Base-by-base conservation (phyloP, 768 basidiomycete species). In the Suillus variegatus region DNA sequence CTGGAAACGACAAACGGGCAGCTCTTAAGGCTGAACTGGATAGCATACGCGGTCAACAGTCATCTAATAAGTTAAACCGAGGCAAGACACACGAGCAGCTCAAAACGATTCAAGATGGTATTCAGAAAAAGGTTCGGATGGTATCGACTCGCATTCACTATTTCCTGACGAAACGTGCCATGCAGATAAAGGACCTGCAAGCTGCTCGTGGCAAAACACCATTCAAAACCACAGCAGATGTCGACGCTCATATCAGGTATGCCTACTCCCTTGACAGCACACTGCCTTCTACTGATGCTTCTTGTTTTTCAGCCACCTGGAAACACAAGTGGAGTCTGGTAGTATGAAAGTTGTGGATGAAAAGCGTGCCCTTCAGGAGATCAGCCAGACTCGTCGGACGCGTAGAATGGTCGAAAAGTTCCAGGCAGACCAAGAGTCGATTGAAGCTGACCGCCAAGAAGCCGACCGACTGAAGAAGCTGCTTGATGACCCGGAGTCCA, bases 351-450 rank as follows among this genome's bases (percentile, higher is more conserved):
- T 99, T 65, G 95, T 89, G 35, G 96, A 97, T 64, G 97, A 99
- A 79, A 98, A 97, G 80, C 90, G 94, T 61, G 93, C 95, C 6
- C 84, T 99, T n/a, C 85, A 87, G 69, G 97, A 99, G 71, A 97
- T 99, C 67, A 86, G 84, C 67, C 83, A 84, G 52, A 80, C 83
- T 67, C 93, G 86, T 73, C 90, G 94, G 51, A 83, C 78, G 65
- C 89, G 94, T 61, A 89, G 84, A 74, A 79, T 80, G 14, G 88
- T 99, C 65, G 95, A 99, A 76, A 75, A 84, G 61, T 95, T 96
- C 82, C 87, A 93, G 69, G 80, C 86, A 0, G 84, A 92, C 54
- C 91, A 97, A 70, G 87, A 90, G 1, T 76, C 87, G 35, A 95
- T 99, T 69, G 93, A 96, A 57, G 85, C 85, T 10, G 92, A 95